phyloP scores from a whole-genome alignment of 23 red algal species.

The Gracilaria domingensis region DNA sequence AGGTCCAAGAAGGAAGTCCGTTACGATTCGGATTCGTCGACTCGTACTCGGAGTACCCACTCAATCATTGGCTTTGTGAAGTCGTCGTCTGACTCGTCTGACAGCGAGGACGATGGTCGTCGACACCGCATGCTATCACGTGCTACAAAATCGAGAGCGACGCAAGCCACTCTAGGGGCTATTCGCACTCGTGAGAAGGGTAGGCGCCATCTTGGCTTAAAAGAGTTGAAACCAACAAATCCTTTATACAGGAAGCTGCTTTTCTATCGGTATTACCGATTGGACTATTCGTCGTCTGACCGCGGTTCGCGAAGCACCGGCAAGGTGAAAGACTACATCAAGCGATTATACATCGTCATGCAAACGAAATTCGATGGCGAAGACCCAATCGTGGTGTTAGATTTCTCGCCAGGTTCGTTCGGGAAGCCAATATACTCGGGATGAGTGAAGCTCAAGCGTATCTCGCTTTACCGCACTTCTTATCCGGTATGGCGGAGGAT shows the following conservation, averaged over 20 bases:
- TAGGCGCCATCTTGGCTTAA: background rate
- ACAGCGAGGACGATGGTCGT: background rate
- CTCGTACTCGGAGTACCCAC: too few relatives aligned
- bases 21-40: background rate
- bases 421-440: slow-evolving; percentile 1
- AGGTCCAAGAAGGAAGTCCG: background rate
- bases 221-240: slow-evolving; percentile 11
- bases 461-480: background rate
- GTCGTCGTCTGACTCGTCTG: background rate
- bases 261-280: background rate
- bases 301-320: background rate
- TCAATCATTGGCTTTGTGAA: background rate
- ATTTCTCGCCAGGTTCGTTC: background rate
- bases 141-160: background rate
- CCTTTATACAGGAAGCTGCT: background rate
- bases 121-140: background rate
- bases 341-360: background rate
- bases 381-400: slow-evolving; percentile 18
- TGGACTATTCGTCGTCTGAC: background rate
- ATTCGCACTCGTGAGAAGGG: background rate
- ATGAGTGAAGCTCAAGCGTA: slow-evolving; percentile 33
- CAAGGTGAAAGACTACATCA: slow-evolving; percentile 19
- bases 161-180: background rate
- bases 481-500: slow-evolving; percentile 4
- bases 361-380: background rate